Evolutionary conservation across 1,284 basidiomycete species (phyloP), one percentile per base, ranked within the genome.

Genomic region (Kwoniella shivajii): DNA sequence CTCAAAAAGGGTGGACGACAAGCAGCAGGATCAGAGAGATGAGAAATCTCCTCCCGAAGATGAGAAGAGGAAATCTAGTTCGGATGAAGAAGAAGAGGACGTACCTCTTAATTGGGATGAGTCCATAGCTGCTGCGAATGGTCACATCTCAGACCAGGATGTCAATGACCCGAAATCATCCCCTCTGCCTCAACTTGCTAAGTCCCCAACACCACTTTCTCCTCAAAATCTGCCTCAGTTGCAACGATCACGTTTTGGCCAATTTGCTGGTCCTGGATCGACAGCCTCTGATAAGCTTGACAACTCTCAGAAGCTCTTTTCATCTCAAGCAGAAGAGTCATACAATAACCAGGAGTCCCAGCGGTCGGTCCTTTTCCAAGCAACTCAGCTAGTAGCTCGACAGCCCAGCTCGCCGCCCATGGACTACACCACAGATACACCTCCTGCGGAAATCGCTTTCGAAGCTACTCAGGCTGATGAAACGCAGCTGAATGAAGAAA

Each of bases 321-420:
- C 57, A 1, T 52, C 51, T 7, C 29, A 46, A 42, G 57, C 6
- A 0, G 42, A 57, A 26, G 52, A 46, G 7, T 30, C 42, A 10
- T 30, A 24, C 3, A 36, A 43, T 26, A 6, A 38, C 20, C 18
- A 37, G 0, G 43, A 48, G 7, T 54, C 50, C 6, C 54, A 60
- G 22, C 36, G 20, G 9, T 50, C 56, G 3, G n/a, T 48, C 11
- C 18, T 44, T 10, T 53, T 61, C n/a, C 52, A 50, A n/a, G 56
- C 56, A n/a, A 61, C 60, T 9, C 60, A 61, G 20, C 33, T 61
- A 13, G 48, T 46, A 0, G 14, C 22, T 5, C 44, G 31, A n/a
- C 47, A 24, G 16, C 30, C 31, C 18, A 45, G 47, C 18, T 49
- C 49, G 18, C 56, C 30, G 27, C 30, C 20, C 30, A 16, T 30